These are phyloP conservation scores for Maudiozyma humilis DNA, from an alignment of 1,139 yeast species.

Conservation along the genomic window DNA sequence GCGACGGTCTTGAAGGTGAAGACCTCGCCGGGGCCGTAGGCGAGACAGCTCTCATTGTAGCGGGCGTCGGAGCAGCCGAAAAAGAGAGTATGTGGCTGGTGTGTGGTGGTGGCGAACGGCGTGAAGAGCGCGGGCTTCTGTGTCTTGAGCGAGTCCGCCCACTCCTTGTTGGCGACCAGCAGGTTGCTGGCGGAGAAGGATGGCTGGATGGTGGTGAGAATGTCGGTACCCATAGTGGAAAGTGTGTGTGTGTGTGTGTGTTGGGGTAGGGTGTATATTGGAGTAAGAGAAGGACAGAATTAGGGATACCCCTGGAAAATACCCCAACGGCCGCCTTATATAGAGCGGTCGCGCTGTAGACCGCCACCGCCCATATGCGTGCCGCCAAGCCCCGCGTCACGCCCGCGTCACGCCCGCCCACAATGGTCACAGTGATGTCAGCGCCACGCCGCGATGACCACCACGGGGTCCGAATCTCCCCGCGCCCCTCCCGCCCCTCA, in stretches of 20 bases:
- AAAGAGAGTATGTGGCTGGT: slow-evolving; percentile 89
- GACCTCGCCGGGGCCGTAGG: slow-evolving; percentile 83
- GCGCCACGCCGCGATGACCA: too few species aligned
- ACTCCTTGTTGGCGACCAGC: slow-evolving; percentile 6
- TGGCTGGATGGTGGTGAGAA: slow-evolving; percentile 3
- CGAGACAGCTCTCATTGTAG: slow-evolving; percentile 72
- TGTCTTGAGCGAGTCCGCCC: slow-evolving; percentile 7
- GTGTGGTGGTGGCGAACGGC: slow-evolving; percentile 30
- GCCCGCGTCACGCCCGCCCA: too few species aligned
- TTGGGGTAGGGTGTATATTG: not conserved
- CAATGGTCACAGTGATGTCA: too few species aligned
- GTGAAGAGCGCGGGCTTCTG: slow-evolving; percentile 5
- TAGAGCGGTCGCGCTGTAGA: too few species aligned
- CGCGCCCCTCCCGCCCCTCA: too few species aligned
- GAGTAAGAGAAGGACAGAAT: too few species aligned
- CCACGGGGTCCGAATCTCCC: too few species aligned
- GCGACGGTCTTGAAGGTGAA: slow-evolving; percentile 94
- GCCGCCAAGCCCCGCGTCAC: too few species aligned
- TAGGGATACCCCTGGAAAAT: too few species aligned
- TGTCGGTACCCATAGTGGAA: slow-evolving; percentile 11
- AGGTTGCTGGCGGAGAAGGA: slow-evolving; percentile 4
- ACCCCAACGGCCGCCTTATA: too few species aligned
- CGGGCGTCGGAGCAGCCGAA: slow-evolving; percentile 95
- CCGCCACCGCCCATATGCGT: too few species aligned
- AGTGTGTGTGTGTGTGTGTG: slow-evolving; percentile 2